Conservation (phyloP, 306 rosid genomes). For the Psophocarpus tetragonolobus region DNA sequence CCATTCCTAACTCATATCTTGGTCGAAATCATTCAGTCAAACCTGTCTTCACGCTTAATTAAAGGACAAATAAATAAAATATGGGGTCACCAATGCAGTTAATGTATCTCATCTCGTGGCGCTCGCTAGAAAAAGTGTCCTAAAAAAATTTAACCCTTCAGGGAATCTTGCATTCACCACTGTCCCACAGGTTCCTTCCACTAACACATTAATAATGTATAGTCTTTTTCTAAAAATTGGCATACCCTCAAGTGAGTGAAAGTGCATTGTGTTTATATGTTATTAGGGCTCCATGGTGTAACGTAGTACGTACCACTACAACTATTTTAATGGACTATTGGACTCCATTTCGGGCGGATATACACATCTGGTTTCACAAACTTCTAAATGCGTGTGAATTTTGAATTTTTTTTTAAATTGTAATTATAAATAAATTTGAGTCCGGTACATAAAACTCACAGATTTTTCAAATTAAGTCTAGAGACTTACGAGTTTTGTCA, state of each 20-base stretch:
- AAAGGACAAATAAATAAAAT: background rate
- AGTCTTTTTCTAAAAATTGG: background rate
- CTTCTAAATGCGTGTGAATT: no score
- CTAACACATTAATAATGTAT: background rate
- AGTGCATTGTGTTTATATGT: background rate
- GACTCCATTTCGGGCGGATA: no score
- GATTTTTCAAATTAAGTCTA: no score
- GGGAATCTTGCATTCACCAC: conserved; percentile 3
- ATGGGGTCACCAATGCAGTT: background rate
- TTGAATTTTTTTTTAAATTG: no score
- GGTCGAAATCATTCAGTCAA: conserved; percentile 11
- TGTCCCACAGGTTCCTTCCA: background rate
- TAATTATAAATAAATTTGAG: no score
- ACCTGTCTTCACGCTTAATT: background rate
- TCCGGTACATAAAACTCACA: no score
- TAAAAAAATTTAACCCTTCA: background rate
- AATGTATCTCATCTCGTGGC: background rate
- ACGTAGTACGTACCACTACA: background rate
- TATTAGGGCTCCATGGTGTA: background rate
- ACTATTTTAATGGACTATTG: background rate
- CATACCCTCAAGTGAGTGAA: background rate
- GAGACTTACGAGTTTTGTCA: no score
- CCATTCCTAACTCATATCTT: background rate
- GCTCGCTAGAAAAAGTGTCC: background rate
- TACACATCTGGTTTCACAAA: no score